phyloP scores from a whole-genome alignment of 2,329 filamentous ascomycete genomes.

The Fusarium secorum region DNA sequence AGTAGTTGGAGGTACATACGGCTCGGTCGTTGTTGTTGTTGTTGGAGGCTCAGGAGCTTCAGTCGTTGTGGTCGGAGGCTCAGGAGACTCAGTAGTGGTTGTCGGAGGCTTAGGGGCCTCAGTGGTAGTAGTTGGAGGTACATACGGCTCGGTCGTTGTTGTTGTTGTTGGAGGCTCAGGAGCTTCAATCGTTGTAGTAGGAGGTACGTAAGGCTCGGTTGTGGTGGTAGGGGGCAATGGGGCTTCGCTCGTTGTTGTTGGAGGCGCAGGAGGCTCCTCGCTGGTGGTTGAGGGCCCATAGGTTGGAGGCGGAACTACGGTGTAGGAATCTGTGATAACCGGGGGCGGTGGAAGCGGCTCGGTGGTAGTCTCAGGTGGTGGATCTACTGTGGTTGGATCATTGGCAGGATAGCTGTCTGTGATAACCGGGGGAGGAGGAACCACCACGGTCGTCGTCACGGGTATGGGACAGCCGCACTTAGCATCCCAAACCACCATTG shows the following conservation, averaged over 20 bases:
- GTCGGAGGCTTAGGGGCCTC: background rate
- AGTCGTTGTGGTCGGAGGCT: background rate
- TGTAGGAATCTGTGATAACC: background rate
- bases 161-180: background rate
- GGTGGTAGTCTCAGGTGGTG: background rate
- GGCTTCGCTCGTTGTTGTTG: background rate
- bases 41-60: background rate
- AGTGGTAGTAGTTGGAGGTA: background rate
- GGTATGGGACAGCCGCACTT: slow-evolving; percentile 15
- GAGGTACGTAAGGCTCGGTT: background rate
- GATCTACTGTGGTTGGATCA: background rate
- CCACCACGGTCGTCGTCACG: background rate
- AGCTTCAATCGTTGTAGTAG: background rate
- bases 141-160: background rate
- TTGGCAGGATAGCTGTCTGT: background rate
- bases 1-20: background rate
- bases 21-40: background rate
- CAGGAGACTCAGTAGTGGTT: background rate
- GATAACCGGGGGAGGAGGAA: background rate
- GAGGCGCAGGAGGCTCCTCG: background rate
- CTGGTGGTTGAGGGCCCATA: background rate
- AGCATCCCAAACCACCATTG: slow-evolving; percentile 8
- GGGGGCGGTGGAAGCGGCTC: background rate
- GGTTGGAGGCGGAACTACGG: background rate
- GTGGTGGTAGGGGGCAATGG: background rate